Evolutionary conservation across 169 alveolate species (phyloP).

Genomic region (Neospora caninum): DNA sequence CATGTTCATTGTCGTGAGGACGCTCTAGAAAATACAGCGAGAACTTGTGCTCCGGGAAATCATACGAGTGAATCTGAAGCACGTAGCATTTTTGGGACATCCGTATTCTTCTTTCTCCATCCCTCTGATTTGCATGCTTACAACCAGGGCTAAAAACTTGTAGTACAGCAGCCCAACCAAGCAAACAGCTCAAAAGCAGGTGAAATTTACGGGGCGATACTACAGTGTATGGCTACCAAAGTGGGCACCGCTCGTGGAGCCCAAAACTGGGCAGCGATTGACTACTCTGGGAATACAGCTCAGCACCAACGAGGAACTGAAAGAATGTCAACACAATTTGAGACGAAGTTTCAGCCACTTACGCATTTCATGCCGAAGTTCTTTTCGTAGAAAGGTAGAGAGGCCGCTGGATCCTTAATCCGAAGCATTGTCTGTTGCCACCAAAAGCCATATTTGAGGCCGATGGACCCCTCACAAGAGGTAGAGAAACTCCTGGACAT

Average conservation of each 20-base stretch:
- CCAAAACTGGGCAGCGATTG: too few relatives aligned
- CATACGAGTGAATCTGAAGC: constrained; percentile 69
- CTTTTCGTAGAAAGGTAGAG: constrained; percentile 79
- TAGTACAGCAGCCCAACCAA: too few relatives aligned
- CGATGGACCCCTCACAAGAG: background rate
- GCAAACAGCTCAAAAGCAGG: too few relatives aligned
- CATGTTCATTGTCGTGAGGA: constrained; percentile 73
- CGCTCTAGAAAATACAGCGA: constrained; percentile 80
- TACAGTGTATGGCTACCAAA: too few relatives aligned
- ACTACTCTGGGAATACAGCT: too few relatives aligned
- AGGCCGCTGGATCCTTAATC: constrained; percentile 78
- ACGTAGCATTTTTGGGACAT: background rate
- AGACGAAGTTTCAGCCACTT: background rate
- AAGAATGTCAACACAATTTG: background rate
- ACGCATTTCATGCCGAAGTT: constrained; percentile 80
- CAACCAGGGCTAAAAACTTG: background rate
- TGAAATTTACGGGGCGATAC: too few relatives aligned
- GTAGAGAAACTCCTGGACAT: background rate
- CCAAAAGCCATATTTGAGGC: constrained; percentile 39
- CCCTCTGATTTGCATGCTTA: background rate
- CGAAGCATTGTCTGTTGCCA: constrained; percentile 84
- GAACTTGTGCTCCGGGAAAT: constrained; percentile 74
- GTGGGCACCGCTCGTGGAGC: too few relatives aligned
- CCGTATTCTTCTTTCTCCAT: background rate
- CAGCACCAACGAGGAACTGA: too few relatives aligned